Percentiles rank a stretch among this genome's conserved stretches.
Evolutionary conservation across 345 rosid genomes (phyloP).

Genomic region (Linum trigynum): DNA sequence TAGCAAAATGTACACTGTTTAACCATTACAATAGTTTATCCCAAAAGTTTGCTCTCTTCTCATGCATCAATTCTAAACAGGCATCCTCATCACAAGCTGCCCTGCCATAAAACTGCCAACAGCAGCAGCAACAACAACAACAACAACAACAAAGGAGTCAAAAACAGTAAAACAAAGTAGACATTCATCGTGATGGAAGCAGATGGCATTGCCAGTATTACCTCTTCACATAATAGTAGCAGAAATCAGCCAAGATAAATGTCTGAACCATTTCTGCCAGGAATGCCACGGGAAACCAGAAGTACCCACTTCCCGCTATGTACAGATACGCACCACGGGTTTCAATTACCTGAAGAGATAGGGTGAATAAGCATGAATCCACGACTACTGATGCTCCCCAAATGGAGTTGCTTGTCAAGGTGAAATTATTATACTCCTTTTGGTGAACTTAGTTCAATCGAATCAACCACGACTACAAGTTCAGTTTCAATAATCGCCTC

Average conservation of each 20-base stretch:
- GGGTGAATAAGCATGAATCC: too few relatives aligned
- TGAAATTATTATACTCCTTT: too few relatives aligned
- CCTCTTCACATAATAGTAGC: constrained; percentile 82
- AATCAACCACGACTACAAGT: too few relatives aligned
- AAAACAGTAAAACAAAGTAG: neutral
- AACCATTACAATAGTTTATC: neutral
- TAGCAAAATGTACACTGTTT: too few relatives aligned
- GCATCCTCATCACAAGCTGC: constrained; percentile 36
- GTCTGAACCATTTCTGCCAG: constrained; percentile 66
- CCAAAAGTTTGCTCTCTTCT: neutral
- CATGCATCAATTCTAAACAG: constrained; percentile 20
- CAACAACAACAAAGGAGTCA: neutral
- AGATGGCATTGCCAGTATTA: constrained; percentile 1
- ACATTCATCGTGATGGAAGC: neutral
- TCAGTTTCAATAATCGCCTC: too few relatives aligned
- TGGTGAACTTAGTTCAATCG: too few relatives aligned
- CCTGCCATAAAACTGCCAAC: constrained; percentile 29
- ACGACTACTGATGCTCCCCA: too few relatives aligned
- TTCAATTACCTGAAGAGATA: constrained; percentile 36
- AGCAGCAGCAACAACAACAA: neutral
- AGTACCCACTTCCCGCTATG: constrained; percentile 43
- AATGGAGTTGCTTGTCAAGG: too few relatives aligned
- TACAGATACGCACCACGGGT: constrained; percentile 39
- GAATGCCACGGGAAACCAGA: constrained; percentile 57
- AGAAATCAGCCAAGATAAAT: constrained; percentile 77